phyloP scores from a whole-genome alignment of 2,329 filamentous ascomycete species.

The Dothistroma septosporum region DNA sequence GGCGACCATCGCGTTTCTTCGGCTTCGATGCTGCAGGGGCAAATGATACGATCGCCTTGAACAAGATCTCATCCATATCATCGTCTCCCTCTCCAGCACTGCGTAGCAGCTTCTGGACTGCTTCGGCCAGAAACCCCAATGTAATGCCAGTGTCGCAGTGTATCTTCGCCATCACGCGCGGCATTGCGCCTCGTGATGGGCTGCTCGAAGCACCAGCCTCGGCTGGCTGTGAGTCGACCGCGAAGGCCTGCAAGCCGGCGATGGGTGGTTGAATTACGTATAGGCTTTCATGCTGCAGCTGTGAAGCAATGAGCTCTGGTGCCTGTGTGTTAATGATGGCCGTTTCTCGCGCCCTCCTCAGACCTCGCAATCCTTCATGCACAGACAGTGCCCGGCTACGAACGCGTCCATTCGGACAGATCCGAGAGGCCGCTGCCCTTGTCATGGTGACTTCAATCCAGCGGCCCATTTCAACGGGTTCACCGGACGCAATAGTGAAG shows the following conservation, averaged over 20 bases:
- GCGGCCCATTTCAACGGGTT: slow-evolving; percentile 22
- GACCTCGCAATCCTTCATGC: slow-evolving; percentile 20
- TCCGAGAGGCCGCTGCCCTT: slow-evolving; percentile 18
- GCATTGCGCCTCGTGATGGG: not conserved
- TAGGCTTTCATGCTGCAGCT: slow-evolving; percentile 18
- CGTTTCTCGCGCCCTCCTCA: not conserved
- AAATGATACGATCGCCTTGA: slow-evolving; percentile 31
- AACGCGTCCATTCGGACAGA: slow-evolving; percentile 10
- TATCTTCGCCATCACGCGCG: slow-evolving; percentile 22
- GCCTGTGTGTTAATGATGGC: not conserved
- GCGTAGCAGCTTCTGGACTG: slow-evolving; percentile 19
- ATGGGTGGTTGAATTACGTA: slow-evolving; percentile 27
- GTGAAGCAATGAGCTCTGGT: not conserved
- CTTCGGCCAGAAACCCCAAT: slow-evolving; percentile 29
- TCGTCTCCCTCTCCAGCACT: not conserved
- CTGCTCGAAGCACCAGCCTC: not conserved
- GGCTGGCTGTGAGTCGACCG: slow-evolving; percentile 7
- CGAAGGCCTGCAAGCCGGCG: slow-evolving; percentile 26
- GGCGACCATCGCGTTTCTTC: slow-evolving; percentile 17
- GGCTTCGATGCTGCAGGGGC: slow-evolving; percentile 12
- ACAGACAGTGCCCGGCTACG: slow-evolving; percentile 19
- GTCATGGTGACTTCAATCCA: slow-evolving; percentile 27
- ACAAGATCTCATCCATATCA: slow-evolving; percentile 14
- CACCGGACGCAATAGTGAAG: slow-evolving; percentile 20
- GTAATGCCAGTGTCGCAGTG: slow-evolving; percentile 30